phyloP scores from a whole-genome alignment of 345 rosid species.

The Lenwebbia sp. region DNA sequence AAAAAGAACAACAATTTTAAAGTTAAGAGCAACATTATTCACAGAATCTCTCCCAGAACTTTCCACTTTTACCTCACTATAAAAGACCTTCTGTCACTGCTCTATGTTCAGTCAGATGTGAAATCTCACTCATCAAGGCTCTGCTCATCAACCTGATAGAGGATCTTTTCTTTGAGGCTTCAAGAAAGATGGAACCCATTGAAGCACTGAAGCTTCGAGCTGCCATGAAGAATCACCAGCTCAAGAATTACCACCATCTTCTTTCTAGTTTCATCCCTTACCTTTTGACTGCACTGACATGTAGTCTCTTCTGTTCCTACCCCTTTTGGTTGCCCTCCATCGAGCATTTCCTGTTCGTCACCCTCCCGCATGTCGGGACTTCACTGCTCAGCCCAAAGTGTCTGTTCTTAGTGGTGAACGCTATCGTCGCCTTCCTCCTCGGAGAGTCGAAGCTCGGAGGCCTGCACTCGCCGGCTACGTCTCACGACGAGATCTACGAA shows the following conservation, averaged over 20 bases:
- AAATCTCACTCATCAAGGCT: background rate
- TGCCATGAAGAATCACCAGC: conserved; percentile 13
- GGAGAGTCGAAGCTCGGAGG: conserved; percentile 27
- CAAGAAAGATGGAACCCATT: background rate
- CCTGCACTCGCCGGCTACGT: background rate
- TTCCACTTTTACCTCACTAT: background rate
- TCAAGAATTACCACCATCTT: background rate
- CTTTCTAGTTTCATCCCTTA: conserved; percentile 7
- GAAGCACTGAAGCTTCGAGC: background rate
- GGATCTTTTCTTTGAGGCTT: background rate
- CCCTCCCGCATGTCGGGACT: conserved; percentile 14
- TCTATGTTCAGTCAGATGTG: conserved; percentile 7
- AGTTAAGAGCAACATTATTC: background rate
- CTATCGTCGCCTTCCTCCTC: conserved; percentile 37
- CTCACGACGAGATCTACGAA: conserved; percentile 13
- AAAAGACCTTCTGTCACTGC: conserved; percentile 6
- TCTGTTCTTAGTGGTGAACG: conserved; percentile 39
- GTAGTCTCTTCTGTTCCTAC: conserved; percentile 7
- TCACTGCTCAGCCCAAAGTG: conserved; percentile 25
- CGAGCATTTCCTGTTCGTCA: conserved; percentile 5
- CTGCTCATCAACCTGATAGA: background rate
- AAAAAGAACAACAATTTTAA: background rate
- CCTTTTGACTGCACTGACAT: conserved; percentile 15
- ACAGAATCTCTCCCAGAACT: background rate
- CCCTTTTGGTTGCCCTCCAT: conserved; percentile 14